A percentile compares a stretch with the other conserved stretches of the same genome.
These are phyloP conservation scores for Neoboletus subvelutipes DNA, from an alignment of 768 basidiomycete genomes.

Conservation along the genomic window DNA sequence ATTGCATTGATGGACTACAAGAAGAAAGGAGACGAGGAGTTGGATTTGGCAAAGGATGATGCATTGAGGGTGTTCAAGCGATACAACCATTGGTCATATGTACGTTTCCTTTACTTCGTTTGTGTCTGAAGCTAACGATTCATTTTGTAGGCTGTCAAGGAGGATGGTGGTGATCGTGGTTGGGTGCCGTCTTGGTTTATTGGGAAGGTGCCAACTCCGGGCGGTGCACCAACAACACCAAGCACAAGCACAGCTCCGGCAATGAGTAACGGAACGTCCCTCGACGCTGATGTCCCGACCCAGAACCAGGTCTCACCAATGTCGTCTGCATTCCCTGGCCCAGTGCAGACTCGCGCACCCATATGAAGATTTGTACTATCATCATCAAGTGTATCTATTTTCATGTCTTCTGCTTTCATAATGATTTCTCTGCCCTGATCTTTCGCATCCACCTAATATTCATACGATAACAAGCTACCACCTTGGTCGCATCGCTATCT, in stretches of 20 bases:
- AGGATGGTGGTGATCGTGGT: slow-evolving; percentile 89
- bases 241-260: slow-evolving; percentile 45
- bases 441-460: slow-evolving; percentile 23
- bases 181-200: slow-evolving; percentile 99
- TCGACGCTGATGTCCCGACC: slow-evolving; percentile 40
- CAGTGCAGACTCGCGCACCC: slow-evolving; percentile 33
- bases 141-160: slow-evolving; percentile 76
- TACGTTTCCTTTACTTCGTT: slow-evolving; percentile 35
- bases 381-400: slow-evolving; percentile 25
- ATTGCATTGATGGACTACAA: slow-evolving; percentile 95
- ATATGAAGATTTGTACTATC: slow-evolving; percentile 17
- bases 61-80: slow-evolving; percentile 91
- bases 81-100: slow-evolving; percentile 98
- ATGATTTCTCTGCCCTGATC: slow-evolving; percentile 19
- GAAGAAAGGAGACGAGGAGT: slow-evolving; percentile 90
- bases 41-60: slow-evolving; percentile 88
- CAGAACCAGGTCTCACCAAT: slow-evolving; percentile 67
- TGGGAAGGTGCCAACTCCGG: slow-evolving; percentile 66
- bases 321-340: slow-evolving; percentile 72
- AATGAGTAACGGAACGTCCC: slow-evolving; percentile 28
- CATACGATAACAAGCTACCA: slow-evolving; percentile 18
- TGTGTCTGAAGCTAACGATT: slow-evolving; percentile 6
- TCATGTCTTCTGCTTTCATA: slow-evolving; percentile 15
- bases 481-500: slow-evolving; percentile 25
- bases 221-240: slow-evolving; percentile 47